Conservation (phyloP, 2,329 filamentous ascomycete genomes). For the Pyricularia pennisetigena region DNA sequence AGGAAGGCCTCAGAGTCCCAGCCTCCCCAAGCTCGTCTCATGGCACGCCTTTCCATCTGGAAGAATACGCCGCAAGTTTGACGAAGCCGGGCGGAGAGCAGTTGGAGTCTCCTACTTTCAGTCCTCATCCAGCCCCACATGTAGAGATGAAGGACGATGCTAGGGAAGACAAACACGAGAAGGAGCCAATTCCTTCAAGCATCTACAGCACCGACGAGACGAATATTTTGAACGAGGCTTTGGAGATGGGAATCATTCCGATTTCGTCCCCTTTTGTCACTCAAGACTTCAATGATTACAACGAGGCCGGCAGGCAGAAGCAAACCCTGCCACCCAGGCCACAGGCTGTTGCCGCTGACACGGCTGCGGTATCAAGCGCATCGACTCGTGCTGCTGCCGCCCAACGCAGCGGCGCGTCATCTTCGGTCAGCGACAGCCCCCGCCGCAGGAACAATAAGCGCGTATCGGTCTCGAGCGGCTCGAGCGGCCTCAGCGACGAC, state of each 20-base stretch:
- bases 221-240: slow-evolving; percentile 38
- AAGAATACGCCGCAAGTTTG: slow-evolving; percentile 30
- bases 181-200: slow-evolving; percentile 33
- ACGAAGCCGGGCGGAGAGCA: slow-evolving; percentile 23
- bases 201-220: slow-evolving; percentile 46
- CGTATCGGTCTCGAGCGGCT: slow-evolving; percentile 30
- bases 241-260: slow-evolving; percentile 30
- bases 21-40: slow-evolving; percentile 46
- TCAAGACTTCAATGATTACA: slow-evolving; percentile 12
- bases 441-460: slow-evolving; percentile 12
- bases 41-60: slow-evolving; percentile 45
- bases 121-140: neutral
- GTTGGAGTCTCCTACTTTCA: slow-evolving; percentile 38
- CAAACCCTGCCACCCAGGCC: slow-evolving; percentile 8
- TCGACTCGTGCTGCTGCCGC: slow-evolving; percentile 12
- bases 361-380: slow-evolving; percentile 12
- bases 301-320: slow-evolving; percentile 17
- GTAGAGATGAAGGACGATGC: slow-evolving; percentile 11
- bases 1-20: slow-evolving; percentile 35
- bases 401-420: slow-evolving; percentile 12
- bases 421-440: slow-evolving; percentile 17
- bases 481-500: slow-evolving; percentile 39
- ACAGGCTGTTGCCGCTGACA: slow-evolving; percentile 11
- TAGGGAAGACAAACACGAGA: slow-evolving; percentile 15
- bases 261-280: slow-evolving; percentile 20